Evolutionary conservation across 352 stramenopile genomes (phyloP), one percentile per base, ranked within the genome.

Genomic region (Thalassiosira sp.): DNA sequence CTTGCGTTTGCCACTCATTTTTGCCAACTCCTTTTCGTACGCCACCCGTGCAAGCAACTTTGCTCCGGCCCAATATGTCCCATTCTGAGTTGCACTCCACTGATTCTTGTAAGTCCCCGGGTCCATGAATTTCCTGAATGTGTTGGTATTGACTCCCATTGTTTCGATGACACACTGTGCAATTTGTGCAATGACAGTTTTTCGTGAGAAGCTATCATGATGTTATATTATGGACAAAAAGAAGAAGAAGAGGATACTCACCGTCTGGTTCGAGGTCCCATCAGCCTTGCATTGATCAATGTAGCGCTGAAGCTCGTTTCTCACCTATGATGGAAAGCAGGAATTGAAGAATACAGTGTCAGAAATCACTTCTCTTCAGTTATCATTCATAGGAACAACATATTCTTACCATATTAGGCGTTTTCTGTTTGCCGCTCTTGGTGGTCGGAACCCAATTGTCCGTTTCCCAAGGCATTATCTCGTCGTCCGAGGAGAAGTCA

Each of bases 61-160:
- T 33, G 51, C 61, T 10, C 22, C 69, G 8, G 37, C 69, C 59
- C 33, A 78, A 25, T 78, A 78, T 0, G 60, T 78, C 1, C 42
- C 37, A 66, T 78, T 78, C 13, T 72, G 11, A 28, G 42, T 51
- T n/a, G 37, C 69, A 35, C 22, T 56, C 69, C 52, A 73, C 56
- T 62, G 51, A 31, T 72, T 35, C 43, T 66, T 72, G 51, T 78
- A 72, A 10, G 31, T 72, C 24, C 67, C 59, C 0, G 60, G 69
- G 51, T 72, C 49, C 69, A 78, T 78, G 53, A 68, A 78, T 33
- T 28, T 53, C 7, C 61, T 46, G 46, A 67, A 78, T 5, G 69
- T 61, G 13, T 61, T 73, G 20, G 31, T 67, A 28, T 72, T 73
- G n/a, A 78, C 52, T 13, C 60, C 69, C 28, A 78, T 72, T 24